Percentiles rank a stretch among this genome's conserved stretches.
These are phyloP conservation scores for Suhomyces kilbournensis DNA, from an alignment of 805 yeast genomes.

Conservation along the genomic window DNA sequence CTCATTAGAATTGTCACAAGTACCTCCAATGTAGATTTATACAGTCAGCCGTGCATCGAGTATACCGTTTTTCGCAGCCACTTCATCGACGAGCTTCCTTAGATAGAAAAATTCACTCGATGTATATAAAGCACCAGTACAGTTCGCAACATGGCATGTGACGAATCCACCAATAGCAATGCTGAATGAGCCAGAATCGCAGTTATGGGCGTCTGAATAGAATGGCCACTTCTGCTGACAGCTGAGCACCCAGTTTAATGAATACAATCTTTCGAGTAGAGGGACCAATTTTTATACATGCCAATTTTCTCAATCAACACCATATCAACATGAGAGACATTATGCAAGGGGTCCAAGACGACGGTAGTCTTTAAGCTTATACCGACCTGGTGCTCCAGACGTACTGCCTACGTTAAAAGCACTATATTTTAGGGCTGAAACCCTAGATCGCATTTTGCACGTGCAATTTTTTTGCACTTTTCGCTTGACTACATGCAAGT, in stretches of 20 bases:
- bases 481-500: not conserved
- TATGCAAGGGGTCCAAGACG: too few relatives aligned
- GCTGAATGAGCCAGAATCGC: not conserved
- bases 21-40: too few relatives aligned
- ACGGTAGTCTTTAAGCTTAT: too few relatives aligned
- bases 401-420: not conserved
- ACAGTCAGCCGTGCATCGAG: not conserved
- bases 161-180: not conserved
- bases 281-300: too few relatives aligned
- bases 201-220: too few relatives aligned
- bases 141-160: not conserved
- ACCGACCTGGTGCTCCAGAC: not conserved
- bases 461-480: not conserved
- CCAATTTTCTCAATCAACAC: too few relatives aligned
- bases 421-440: slow-evolving; percentile 4
- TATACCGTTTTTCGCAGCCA: not conserved
- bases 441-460: slow-evolving; percentile 2
- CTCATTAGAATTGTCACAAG: not conserved
- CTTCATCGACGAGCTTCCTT: not conserved
- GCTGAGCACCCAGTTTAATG: too few relatives aligned
- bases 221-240: not conserved
- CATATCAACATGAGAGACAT: too few relatives aligned
- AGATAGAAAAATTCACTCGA: not conserved
- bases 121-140: not conserved
- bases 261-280: too few relatives aligned